Conservation (phyloP, 768 basidiomycete genomes). For the Naematelia encephala region DNA sequence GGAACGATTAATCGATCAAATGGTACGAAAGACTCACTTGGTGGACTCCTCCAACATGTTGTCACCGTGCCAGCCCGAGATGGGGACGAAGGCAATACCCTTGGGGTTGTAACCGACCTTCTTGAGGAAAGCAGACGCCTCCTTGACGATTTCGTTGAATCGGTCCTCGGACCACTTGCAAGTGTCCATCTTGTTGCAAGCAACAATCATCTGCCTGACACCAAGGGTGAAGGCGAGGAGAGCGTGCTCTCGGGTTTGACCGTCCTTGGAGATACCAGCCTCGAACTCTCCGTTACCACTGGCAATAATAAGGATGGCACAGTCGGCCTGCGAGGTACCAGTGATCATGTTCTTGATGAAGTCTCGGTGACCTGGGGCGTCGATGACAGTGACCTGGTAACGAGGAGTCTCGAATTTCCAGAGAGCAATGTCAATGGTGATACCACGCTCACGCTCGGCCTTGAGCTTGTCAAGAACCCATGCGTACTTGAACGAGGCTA, state of each 20-base stretch:
- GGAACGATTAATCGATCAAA: background rate
- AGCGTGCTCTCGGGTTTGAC: conserved; percentile 99
- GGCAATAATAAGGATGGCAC: conserved; percentile 99
- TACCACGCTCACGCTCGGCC: conserved; percentile 99
- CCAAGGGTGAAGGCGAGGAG: conserved; percentile 99
- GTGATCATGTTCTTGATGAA: conserved; percentile 99
- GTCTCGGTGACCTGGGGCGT: conserved; percentile 94
- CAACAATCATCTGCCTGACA: conserved; percentile 98
- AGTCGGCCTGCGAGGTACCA: conserved; percentile 99
- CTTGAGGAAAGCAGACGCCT: conserved; percentile 96
- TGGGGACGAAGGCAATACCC: conserved; percentile 95
- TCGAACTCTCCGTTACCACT: conserved; percentile 99
- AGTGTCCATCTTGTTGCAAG: conserved; percentile 98
- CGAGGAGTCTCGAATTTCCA: conserved; percentile 99
- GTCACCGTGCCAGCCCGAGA: conserved; percentile 99
- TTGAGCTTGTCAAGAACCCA: conserved; percentile 99
- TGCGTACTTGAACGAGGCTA: conserved; percentile 59
- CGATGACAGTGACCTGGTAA: conserved; percentile 86
- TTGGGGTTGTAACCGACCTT: conserved; percentile 99
- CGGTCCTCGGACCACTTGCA: conserved; percentile 99
- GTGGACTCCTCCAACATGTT: conserved; percentile 99
- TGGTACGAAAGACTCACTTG: conserved; percentile 62
- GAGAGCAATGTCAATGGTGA: conserved; percentile 99
- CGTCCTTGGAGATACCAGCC: conserved; percentile 99
- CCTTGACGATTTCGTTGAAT: conserved; percentile 99